phyloP scores from a whole-genome alignment of 768 basidiomycete species.

The Phaeotremella fagi region DNA sequence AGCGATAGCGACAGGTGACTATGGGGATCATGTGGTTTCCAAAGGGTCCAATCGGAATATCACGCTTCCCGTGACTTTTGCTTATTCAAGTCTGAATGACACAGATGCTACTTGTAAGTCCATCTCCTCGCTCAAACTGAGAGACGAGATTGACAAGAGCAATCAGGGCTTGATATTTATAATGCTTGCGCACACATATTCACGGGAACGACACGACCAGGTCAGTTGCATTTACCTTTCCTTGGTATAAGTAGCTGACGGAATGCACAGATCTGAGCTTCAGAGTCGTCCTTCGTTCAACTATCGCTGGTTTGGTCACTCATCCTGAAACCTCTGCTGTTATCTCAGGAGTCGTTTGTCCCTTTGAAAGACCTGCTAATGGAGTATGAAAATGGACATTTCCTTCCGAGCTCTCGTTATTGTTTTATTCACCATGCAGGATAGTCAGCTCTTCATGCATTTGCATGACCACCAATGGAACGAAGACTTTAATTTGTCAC shows the following conservation, averaged over 20 bases:
- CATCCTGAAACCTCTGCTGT: slow-evolving; percentile 56
- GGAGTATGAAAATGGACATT: background rate
- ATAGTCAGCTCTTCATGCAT: too few species aligned
- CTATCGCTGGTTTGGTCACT: slow-evolving; percentile 64
- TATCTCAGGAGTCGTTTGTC: slow-evolving; percentile 64
- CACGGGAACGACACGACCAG: slow-evolving; percentile 39
- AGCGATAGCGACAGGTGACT: slow-evolving; percentile 64
- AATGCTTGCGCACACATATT: slow-evolving; percentile 44
- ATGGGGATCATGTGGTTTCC: slow-evolving; percentile 59
- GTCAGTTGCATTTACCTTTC: slow-evolving; percentile 17
- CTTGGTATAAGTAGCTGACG: background rate
- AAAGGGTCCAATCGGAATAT: slow-evolving; percentile 65
- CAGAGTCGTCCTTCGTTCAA: slow-evolving; percentile 62
- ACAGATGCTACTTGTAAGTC: slow-evolving; percentile 74
- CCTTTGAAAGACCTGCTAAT: slow-evolving; percentile 51
- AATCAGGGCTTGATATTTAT: slow-evolving; percentile 43
- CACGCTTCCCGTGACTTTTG: slow-evolving; percentile 73
- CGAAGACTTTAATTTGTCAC: too few species aligned
- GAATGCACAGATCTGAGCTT: slow-evolving; percentile 54
- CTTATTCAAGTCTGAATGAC: slow-evolving; percentile 71
- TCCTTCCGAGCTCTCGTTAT: too few species aligned
- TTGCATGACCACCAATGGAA: too few species aligned
- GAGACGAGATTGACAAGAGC: background rate
- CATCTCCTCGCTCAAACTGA: background rate
- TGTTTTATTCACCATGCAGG: too few species aligned